Conservation (phyloP, 176 grass and related monocot species). For the Microstegium vimineum region DNA sequence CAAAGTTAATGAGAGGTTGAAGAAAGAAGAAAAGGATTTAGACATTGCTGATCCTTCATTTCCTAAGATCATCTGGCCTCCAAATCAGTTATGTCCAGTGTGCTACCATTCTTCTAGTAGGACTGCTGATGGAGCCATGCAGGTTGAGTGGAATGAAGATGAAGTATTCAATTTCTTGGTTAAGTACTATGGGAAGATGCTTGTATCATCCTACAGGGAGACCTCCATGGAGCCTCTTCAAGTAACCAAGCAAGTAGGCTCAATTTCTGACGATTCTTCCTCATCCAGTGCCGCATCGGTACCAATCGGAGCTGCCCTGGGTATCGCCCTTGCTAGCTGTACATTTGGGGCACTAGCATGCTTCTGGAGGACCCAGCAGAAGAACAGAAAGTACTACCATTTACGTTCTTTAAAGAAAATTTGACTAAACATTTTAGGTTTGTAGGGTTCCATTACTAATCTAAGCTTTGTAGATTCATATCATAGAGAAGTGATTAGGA, state of each 20-base stretch:
- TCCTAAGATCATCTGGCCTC: constrained; percentile 82
- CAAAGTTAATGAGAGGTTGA: constrained; percentile 94
- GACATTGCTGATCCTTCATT: constrained; percentile 74
- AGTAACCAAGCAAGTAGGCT: constrained; percentile 28
- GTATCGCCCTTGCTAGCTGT: constrained; percentile 68
- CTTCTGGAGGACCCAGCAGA: constrained; percentile 93
- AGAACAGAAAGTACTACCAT: constrained; percentile 99
- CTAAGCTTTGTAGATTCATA: constrained; percentile 29
- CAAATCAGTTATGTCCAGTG: constrained; percentile 64
- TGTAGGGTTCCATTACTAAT: constrained; percentile 45
- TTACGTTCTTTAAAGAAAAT: constrained; percentile 97
- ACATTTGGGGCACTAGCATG: constrained; percentile 89
- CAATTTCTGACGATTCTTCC: constrained; percentile 41
- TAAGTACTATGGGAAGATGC: constrained; percentile 75
- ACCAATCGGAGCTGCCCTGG: constrained; percentile 77
- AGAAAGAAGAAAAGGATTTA: constrained; percentile 80
- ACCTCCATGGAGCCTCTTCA: constrained; percentile 30
- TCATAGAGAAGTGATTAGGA: constrained; percentile 32
- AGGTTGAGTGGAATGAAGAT: constrained; percentile 79
- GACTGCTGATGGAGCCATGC: constrained; percentile 24
- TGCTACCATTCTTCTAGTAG: constrained; percentile 61
- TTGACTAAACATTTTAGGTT: constrained; percentile 69
- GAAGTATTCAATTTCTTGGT: constrained; percentile 86
- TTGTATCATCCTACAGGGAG: constrained; percentile 58
- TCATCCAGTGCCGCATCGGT: constrained; percentile 56